phyloP scores from a whole-genome alignment of 441 rosid species.

The Raphanus hybrid region DNA sequence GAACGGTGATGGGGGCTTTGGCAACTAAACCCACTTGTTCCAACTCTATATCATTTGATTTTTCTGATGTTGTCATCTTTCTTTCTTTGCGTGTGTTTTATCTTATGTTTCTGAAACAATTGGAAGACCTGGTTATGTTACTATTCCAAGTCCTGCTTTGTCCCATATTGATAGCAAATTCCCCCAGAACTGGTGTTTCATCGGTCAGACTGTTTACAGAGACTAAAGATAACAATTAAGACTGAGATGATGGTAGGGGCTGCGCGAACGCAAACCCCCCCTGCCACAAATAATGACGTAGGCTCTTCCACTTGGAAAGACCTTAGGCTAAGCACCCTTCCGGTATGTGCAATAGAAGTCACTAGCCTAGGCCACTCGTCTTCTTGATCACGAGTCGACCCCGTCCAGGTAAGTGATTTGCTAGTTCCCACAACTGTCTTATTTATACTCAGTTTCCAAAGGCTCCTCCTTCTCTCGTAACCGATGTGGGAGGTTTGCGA shows the following conservation, averaged over 20 bases:
- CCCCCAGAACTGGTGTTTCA: too few relatives aligned
- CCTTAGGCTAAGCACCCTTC: slow-evolving; percentile 46
- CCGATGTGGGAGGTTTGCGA: slow-evolving; percentile 29
- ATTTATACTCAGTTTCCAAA: background rate
- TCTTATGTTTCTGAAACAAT: slow-evolving; percentile 6
- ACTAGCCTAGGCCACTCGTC: slow-evolving; percentile 43
- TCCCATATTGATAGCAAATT: too few relatives aligned
- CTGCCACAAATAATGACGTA: slow-evolving; percentile 72
- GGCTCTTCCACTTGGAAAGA: slow-evolving; percentile 50
- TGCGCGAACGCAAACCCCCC: slow-evolving; percentile 85
- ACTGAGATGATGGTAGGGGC: slow-evolving; percentile 45
- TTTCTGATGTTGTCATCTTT: background rate
- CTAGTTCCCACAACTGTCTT: rapidly evolving
- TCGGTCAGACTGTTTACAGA: too few relatives aligned
- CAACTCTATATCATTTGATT: background rate
- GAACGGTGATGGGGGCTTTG: slow-evolving; percentile 27
- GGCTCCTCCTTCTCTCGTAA: background rate
- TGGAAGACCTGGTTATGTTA: too few relatives aligned
- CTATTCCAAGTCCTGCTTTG: too few relatives aligned
- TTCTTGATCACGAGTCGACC: slow-evolving; percentile 37
- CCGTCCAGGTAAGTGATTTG: slow-evolving; percentile 41
- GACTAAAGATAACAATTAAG: background rate
- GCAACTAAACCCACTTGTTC: slow-evolving; percentile 27
- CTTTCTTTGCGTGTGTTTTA: background rate
- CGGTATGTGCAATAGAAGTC: slow-evolving; percentile 36